Conservation (phyloP, 1,284 basidiomycete species). For the Ganoderma boninense region DNA sequence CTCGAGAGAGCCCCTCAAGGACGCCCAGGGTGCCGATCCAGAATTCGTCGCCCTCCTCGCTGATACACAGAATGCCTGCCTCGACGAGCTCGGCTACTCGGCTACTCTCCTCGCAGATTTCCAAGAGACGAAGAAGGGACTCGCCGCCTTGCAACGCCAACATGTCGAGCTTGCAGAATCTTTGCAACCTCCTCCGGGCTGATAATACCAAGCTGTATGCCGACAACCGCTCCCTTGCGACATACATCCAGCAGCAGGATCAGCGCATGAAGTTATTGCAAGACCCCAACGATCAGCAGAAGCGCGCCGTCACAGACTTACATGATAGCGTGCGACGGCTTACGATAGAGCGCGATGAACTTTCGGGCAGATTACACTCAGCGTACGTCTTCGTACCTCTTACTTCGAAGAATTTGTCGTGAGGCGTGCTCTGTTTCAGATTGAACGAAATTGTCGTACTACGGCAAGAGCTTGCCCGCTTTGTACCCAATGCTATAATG, state of each 20-base stretch:
- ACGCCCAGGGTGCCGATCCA: slow-evolving; percentile 11
- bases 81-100: slow-evolving; percentile 56
- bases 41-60: slow-evolving; percentile 53
- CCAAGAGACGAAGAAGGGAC: slow-evolving; percentile 43
- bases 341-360: slow-evolving; percentile 24
- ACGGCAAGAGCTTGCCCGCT: slow-evolving; percentile 31
- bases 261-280: slow-evolving; percentile 25
- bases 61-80: slow-evolving; percentile 51
- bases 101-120: slow-evolving; percentile 47
- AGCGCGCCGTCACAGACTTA: slow-evolving; percentile 19
- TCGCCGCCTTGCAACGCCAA: slow-evolving; percentile 45
- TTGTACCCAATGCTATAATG: slow-evolving; percentile 17
- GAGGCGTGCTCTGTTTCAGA: slow-evolving; percentile 8
- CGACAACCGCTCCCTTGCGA: slow-evolving; percentile 51
- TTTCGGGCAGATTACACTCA: slow-evolving; percentile 21
- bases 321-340: slow-evolving; percentile 27
- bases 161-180: slow-evolving; percentile 45
- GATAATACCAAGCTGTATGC: slow-evolving; percentile 59
- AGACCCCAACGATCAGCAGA: slow-evolving; percentile 17
- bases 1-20: neutral
- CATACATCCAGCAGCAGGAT: slow-evolving; percentile 30
- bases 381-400: slow-evolving; percentile 23
- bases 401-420: too few relatives aligned
- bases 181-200: slow-evolving; percentile 41
- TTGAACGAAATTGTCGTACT: slow-evolving; percentile 28